A percentile compares a stretch with the other conserved stretches of the same genome.
These are phyloP conservation scores for Darksidea phi DNA, from an alignment of 495 filamentous ascomycete genomes.

Conservation along the genomic window DNA sequence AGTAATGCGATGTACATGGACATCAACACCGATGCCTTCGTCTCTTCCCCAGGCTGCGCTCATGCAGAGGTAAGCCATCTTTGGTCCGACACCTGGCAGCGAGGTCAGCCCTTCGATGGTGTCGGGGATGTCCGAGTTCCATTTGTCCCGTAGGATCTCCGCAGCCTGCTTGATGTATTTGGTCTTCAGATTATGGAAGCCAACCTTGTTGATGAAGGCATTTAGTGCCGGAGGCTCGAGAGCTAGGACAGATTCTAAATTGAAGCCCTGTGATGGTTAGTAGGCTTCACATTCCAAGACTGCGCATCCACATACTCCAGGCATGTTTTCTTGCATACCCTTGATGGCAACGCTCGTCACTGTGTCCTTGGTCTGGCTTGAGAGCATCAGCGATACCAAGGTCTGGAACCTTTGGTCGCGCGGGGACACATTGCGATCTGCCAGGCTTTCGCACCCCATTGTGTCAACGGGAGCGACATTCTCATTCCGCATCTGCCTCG, in stretches of 20 bases:
- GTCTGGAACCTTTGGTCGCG: constrained; percentile 83
- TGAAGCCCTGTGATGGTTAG: constrained; percentile 54
- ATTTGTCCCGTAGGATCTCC: constrained; percentile 66
- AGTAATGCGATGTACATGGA: constrained; percentile 81
- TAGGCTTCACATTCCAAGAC: not conserved
- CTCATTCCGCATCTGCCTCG: constrained; percentile 72
- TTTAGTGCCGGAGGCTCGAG: constrained; percentile 70
- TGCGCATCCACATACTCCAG: constrained; percentile 46
- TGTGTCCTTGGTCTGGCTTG: constrained; percentile 92
- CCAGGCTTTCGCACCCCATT: constrained; percentile 90
- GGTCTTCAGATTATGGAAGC: constrained; percentile 97
- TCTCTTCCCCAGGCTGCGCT: constrained; percentile 63
- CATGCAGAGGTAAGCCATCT: constrained; percentile 96
- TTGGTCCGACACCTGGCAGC: constrained; percentile 90
- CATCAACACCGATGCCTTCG: constrained; percentile 65
- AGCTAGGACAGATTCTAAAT: constrained; percentile 73
- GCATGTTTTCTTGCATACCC: constrained; percentile 69
- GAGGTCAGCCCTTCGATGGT: constrained; percentile 74
- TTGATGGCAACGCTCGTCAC: constrained; percentile 84
- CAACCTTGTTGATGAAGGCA: constrained; percentile 75
- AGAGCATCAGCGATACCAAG: constrained; percentile 91
- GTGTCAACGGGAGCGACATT: constrained; percentile 90
- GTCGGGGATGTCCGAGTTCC: constrained; percentile 75
- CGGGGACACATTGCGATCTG: constrained; percentile 51
- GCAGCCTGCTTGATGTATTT: constrained; percentile 81